phyloP scores from a whole-genome alignment of 768 basidiomycete genomes.

The Lentinula detonsa region DNA sequence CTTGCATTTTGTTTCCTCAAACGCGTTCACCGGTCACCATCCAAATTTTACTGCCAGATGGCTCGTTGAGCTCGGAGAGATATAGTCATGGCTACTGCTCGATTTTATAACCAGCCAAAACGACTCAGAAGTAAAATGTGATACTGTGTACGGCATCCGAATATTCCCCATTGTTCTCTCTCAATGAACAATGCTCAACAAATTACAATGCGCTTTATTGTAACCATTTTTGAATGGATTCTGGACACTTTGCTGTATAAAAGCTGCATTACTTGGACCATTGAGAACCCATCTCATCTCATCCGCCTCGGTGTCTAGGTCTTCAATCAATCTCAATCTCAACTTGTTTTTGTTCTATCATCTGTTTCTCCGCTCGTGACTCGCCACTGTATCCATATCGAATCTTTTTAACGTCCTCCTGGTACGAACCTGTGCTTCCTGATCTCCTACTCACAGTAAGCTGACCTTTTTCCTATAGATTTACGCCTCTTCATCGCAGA shows the following conservation, averaged over 20 bases:
- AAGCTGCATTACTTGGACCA: not conserved
- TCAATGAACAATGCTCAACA: not conserved
- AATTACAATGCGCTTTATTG: not conserved
- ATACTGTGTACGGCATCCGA: not conserved
- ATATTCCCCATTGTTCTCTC: slow-evolving; percentile 1
- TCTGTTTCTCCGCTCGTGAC: not conserved
- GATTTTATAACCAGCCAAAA: too few relatives aligned
- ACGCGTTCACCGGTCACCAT: too few relatives aligned
- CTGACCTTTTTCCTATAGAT: too few relatives aligned
- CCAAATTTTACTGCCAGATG: too few relatives aligned
- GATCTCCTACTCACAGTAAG: too few relatives aligned
- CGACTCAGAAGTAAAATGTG: too few relatives aligned
- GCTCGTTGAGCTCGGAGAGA: too few relatives aligned
- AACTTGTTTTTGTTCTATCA: not conserved
- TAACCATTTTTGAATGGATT: not conserved
- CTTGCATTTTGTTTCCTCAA: too few relatives aligned
- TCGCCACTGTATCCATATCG: slow-evolving; percentile 2
- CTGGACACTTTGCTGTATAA: not conserved
- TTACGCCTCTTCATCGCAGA: too few relatives aligned
- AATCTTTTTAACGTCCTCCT: not conserved
- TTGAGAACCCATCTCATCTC: not conserved
- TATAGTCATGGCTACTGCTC: too few relatives aligned
- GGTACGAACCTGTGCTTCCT: not conserved
- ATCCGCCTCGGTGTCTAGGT: not conserved
- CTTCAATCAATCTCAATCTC: not conserved